Base-by-base conservation (phyloP, 352 stramenopile species). In the Phytophthora cryptogea region DNA sequence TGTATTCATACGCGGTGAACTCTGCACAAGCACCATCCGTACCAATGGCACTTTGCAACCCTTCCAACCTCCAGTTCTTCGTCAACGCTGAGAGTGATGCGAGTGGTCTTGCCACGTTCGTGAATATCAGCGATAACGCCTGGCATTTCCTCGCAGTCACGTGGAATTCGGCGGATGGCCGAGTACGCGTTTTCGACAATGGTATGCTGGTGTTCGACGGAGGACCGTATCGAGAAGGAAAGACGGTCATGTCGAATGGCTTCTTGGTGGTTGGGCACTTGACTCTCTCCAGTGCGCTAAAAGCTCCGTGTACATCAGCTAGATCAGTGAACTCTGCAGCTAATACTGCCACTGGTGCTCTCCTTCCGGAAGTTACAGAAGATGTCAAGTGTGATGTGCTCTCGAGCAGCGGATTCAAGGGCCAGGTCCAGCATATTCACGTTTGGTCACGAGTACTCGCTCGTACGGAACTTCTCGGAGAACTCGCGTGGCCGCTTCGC, bases 131-230 rank as follows among this genome's bases (percentile, higher is more conserved):
- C 9, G 79, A 92, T 53, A 76, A 71, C 17, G n/a, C n/a, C 6
- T 92, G 83, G 83, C 83, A 92, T 40, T 90, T 89, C 4, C 27
- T 92, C 7, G 75, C 74, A 10, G 31, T 89, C 9, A 74, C 66
- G 2, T 92, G 83, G 83, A 77, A 70, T 43, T 48, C 68, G 3
- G 67, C 77, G 5, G 77, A 87, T n/a, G 83, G 83, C 3, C 80
- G 78, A 0, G 68, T 86, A 6, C 27, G 45, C 4, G 28, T 92
- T 6, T 88, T 75, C 27, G 79, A 90, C 73, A 90, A 92, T 30
- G 83, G 74, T 1, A 86, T 90, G 76, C 70, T 80, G 5, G 76
- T 47, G 6, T 92, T 90, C 31, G 78, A 88, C 17, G 83, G 83
- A 8, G 83, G 80, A 0, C 81, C 80, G 6, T 92, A 87, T 42